Evolutionary conservation across 1,284 basidiomycete species (phyloP).

Genomic region (Melampsora abietis-canadensis): DNA sequence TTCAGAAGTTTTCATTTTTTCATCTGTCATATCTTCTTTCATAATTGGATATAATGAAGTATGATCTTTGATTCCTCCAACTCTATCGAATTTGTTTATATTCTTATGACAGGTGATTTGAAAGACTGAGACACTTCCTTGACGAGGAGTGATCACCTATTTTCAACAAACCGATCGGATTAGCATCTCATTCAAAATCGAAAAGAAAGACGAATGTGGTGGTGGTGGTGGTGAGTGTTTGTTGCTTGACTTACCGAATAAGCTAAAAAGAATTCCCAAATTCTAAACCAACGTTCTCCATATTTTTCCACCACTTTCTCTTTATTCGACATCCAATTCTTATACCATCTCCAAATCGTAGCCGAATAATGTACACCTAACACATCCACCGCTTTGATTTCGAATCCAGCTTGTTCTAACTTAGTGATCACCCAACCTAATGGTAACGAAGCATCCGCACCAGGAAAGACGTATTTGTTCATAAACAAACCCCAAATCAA

Average conservation of each 20-base stretch:
- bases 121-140: slow-evolving; percentile 84
- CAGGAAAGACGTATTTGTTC: slow-evolving; percentile 71
- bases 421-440: slow-evolving; percentile 84
- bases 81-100: slow-evolving; percentile 86
- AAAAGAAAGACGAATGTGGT: slow-evolving; percentile 64
- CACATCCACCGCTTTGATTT: slow-evolving; percentile 93
- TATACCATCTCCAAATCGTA: slow-evolving; percentile 85
- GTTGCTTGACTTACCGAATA: slow-evolving; percentile 58
- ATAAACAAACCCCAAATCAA: slow-evolving; percentile 72
- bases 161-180: background rate
- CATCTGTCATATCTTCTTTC: slow-evolving; percentile 16
- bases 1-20: background rate
- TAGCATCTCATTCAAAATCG: slow-evolving; percentile 10
- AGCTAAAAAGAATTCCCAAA: slow-evolving; percentile 52
- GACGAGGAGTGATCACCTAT: slow-evolving; percentile 58
- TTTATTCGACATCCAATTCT: slow-evolving; percentile 67
- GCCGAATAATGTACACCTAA: slow-evolving; percentile 72
- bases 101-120: slow-evolving; percentile 97
- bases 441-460: slow-evolving; percentile 91
- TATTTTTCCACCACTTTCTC: slow-evolving; percentile 83
- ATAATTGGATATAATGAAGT: slow-evolving; percentile 40
- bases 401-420: slow-evolving; percentile 85
- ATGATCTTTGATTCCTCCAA: slow-evolving; percentile 54
- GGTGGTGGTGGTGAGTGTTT: too few species aligned
- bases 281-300: slow-evolving; percentile 65